Evolutionary conservation across 1,139 yeast species (phyloP).

Genomic region (Diutina ranongensis): DNA sequence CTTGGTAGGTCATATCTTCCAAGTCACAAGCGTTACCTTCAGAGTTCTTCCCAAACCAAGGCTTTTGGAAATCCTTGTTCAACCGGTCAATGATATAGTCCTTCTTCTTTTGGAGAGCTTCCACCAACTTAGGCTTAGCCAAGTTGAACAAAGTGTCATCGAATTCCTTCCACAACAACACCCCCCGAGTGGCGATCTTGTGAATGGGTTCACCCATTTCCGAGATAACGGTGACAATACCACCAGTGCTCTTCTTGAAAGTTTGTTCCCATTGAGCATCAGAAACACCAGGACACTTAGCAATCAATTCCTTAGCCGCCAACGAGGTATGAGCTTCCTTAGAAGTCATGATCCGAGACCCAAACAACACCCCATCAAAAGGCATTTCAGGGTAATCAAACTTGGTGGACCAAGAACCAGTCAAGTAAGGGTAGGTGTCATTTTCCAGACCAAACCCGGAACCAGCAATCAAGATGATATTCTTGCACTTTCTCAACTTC

Average conservation of each 20-base stretch:
- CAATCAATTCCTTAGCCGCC: slow-evolving; percentile 89
- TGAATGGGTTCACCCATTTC: slow-evolving; percentile 99
- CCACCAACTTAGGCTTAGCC: slow-evolving; percentile 82
- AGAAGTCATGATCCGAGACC: slow-evolving; percentile 96
- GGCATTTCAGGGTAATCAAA: slow-evolving; percentile 98
- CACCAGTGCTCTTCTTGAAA: slow-evolving; percentile 93
- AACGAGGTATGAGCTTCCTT: slow-evolving; percentile 92
- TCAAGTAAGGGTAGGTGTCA: slow-evolving; percentile 92
- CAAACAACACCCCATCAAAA: slow-evolving; percentile 91
- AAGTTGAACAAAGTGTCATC: slow-evolving; percentile 86
- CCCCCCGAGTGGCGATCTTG: slow-evolving; percentile 97
- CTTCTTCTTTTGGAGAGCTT: slow-evolving; percentile 71
- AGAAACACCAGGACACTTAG: slow-evolving; percentile 79
- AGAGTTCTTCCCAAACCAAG: slow-evolving; percentile 84
- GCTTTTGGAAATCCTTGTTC: slow-evolving; percentile 93
- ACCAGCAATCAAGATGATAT: slow-evolving; percentile 88
- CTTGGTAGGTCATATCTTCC: slow-evolving; percentile 91
- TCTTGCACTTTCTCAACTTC: slow-evolving; percentile 82
- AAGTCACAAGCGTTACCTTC: slow-evolving; percentile 70
- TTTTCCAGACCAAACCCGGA: slow-evolving; percentile 97
- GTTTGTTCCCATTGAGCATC: slow-evolving; percentile 89
- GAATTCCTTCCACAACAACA: slow-evolving; percentile 90
- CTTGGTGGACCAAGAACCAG: slow-evolving; percentile 86
- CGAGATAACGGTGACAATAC: slow-evolving; percentile 87
- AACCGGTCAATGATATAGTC: slow-evolving; percentile 75